phyloP scores from a whole-genome alignment of 108 stramenopile species.

The Fragilariopsis cylindrus region DNA sequence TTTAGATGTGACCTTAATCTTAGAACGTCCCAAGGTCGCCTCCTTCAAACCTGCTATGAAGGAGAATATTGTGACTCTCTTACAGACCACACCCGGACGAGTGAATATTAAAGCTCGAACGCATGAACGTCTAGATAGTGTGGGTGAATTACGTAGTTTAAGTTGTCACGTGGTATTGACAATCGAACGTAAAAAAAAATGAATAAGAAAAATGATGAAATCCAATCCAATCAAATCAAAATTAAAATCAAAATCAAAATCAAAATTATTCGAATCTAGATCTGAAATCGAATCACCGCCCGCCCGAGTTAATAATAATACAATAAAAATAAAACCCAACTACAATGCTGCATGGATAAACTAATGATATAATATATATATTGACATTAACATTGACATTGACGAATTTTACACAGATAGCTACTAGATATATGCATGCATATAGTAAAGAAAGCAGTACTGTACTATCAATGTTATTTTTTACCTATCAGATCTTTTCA shows the following conservation, averaged over 20 bases:
- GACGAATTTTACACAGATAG: too few relatives aligned
- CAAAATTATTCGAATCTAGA: too few relatives aligned
- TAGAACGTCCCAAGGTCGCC: slow-evolving; percentile 89
- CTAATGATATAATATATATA: too few relatives aligned
- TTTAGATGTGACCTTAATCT: slow-evolving; percentile 85
- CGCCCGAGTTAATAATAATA: too few relatives aligned
- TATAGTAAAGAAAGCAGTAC: too few relatives aligned
- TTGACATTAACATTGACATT: too few relatives aligned
- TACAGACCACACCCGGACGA: slow-evolving; percentile 78
- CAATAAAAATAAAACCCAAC: too few relatives aligned
- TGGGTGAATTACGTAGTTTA: slow-evolving; percentile 89
- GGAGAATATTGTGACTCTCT: slow-evolving; percentile 87
- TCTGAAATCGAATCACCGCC: too few relatives aligned
- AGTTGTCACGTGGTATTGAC: slow-evolving; percentile 94
- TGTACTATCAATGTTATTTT: too few relatives aligned
- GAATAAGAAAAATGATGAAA: background rate
- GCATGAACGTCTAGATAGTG: slow-evolving; percentile 92
- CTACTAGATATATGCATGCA: too few relatives aligned
- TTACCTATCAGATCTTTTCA: too few relatives aligned
- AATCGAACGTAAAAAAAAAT: slow-evolving; percentile 53
- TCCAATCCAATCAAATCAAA: background rate
- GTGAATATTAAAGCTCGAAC: slow-evolving; percentile 97
- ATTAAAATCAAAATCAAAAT: background rate
- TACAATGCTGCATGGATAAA: too few relatives aligned
- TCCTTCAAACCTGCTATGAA: slow-evolving; percentile 92